Evolutionary conservation across 2,329 filamentous ascomycete species (phyloP), one percentile per base, ranked within the genome.

Genomic region (Beauveria brongniartii): DNA sequence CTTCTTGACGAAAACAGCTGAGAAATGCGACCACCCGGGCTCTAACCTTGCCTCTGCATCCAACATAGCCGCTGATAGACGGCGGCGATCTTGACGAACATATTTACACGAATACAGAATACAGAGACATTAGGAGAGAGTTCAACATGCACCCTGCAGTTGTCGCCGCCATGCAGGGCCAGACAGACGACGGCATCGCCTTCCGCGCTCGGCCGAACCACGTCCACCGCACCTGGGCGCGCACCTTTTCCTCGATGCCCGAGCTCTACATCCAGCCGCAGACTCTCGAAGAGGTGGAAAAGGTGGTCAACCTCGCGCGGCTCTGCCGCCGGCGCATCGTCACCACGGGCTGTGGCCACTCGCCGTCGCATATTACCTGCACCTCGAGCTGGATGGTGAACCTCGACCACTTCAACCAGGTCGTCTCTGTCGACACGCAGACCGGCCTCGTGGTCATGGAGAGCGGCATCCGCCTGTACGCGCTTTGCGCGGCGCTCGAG

Each of bases 311-410:
- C 47, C 82, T 97, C 24, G 94, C 94, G 6, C 87, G 90, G 62
- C 83, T 81, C 75, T 94, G 90, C 74, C 86, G 92, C 47, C 87
- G 90, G 52, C 88, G 92, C 63, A 77, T 99, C 62, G 89, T 92
- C 41, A 90, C 89, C 6, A 88, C 92, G n/a, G 93, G 94, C 63
- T 93, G 89, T 68, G 91, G 87, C 61, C 93, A 99, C 77, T 97
- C 92, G 59, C 94, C 93, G 8, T 95, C 89, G 65, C 89, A 93
- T 69, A 77, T 99, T 48, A 97, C 93, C 5, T 96, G 91, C 75
- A 96, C 92, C 5, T 94, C 90, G 18, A 90, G 89, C 65, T 97
- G 94, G 94, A 86, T 97, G 71, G 80, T 97, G 67, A 97, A 97
- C 72, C 84, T 99, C 63, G 94, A 99, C 78, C 82, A 89, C 65